A percentile compares a stretch with the other conserved stretches of the same genome.
These are phyloP conservation scores for Phytopythium vexans DNA, from an alignment of 352 stramenopile species.

Conservation along the genomic window DNA sequence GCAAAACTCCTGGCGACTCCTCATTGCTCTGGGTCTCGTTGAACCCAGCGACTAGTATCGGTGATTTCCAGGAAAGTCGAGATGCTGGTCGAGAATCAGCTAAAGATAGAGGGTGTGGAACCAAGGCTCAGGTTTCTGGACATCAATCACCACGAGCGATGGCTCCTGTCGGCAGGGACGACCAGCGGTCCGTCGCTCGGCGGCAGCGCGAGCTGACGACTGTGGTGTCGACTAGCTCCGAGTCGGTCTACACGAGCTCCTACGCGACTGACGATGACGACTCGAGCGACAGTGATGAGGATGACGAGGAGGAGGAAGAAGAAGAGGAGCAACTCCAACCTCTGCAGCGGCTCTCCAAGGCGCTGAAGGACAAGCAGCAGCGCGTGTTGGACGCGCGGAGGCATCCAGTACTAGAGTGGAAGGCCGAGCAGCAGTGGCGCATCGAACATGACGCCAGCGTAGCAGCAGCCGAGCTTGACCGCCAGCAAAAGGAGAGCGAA, in stretches of 20 bases:
- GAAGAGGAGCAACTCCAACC: constrained; percentile 22
- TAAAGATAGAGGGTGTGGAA: no score
- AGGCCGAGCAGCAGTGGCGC: constrained; percentile 31
- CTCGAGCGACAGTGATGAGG: constrained; percentile 26
- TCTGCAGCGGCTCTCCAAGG: constrained; percentile 18
- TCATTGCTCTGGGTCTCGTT: no score
- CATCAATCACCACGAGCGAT: constrained; percentile 1
- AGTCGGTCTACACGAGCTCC: constrained; percentile 3
- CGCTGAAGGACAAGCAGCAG: constrained; percentile 35
- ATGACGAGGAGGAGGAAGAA: constrained; percentile 30
- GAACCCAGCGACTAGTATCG: no score
- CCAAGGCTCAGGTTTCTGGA: no score
- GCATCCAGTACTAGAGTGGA: constrained; percentile 53
- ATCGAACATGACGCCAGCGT: constrained; percentile 30
- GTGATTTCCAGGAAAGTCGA: no score
- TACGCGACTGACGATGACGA: constrained; percentile 19
- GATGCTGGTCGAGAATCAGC: no score
- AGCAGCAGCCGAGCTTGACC: constrained; percentile 23
- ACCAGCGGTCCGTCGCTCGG: no score
- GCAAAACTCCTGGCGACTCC: no score
- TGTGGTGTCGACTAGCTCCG: no score
- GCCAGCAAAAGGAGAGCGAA: constrained; percentile 8
- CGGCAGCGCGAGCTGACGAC: no score
- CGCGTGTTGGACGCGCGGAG: constrained; percentile 33
- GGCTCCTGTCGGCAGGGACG: neutral